A percentile compares a stretch with the other conserved stretches of the same genome.
Conservation (phyloP, 164 flowering plant genomes). For the Protea cynaroides region DNA sequence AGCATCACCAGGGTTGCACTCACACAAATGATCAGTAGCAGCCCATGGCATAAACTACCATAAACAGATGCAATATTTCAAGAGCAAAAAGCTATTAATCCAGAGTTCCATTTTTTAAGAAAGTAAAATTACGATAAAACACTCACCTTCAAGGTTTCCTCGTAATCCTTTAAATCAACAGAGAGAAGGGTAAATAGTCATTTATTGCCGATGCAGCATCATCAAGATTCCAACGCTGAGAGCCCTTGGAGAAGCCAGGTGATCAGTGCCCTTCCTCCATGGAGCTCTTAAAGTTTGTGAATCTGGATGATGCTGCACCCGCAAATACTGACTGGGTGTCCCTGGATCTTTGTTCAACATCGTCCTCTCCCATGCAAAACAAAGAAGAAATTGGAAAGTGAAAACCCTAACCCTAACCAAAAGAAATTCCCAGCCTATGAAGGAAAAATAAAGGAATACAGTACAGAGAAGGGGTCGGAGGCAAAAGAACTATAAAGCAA, state of each 20-base stretch:
- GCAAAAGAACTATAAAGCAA: slow-evolving; percentile 6
- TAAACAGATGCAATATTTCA: no score
- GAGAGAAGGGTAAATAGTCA: slow-evolving; percentile 27
- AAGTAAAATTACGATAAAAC: no score
- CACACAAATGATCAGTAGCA: no score
- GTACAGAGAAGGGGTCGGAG: no score
- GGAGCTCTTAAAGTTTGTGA: slow-evolving; percentile 34
- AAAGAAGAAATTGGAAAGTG: slow-evolving; percentile 2
- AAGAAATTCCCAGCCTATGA: neutral
- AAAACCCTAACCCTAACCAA: slow-evolving; percentile 29
- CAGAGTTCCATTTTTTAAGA: no score
- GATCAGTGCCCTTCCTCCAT: slow-evolving; percentile 14
- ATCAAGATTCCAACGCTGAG: slow-evolving; percentile 49
- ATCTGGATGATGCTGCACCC: slow-evolving; percentile 54
- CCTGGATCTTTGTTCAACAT: slow-evolving; percentile 13
- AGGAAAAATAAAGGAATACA: slow-evolving; percentile 11
- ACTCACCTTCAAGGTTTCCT: slow-evolving; percentile 1
- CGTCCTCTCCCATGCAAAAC: slow-evolving; percentile 14
- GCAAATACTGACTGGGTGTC: slow-evolving; percentile 49
- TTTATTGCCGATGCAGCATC: slow-evolving; percentile 60
- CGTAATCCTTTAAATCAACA: neutral
- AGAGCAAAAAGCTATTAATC: no score
- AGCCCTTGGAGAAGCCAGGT: slow-evolving; percentile 12
- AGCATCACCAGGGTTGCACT: no score
- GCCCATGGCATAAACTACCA: no score